Evolutionary conservation across 257 asterid genomes (phyloP), one percentile per base, ranked within the genome.

Genomic region (Cinchona pubescens): DNA sequence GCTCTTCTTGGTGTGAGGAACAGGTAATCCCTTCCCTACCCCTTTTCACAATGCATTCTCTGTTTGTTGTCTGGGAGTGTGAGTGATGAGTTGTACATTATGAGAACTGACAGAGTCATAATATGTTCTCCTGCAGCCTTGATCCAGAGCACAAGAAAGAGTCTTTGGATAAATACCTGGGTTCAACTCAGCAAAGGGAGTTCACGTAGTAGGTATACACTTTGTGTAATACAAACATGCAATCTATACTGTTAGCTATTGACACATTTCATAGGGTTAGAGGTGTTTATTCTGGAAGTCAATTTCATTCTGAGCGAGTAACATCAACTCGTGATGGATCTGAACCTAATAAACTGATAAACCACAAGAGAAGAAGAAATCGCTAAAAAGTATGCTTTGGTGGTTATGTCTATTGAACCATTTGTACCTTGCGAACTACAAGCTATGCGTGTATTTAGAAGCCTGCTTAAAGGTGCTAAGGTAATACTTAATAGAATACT

Each of bases 61-160:
- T 59, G 40, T 37, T 67, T 38, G 55, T 66, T 73, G 30, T 34
- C 48, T 46, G 40, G 21, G 13, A 53, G 21, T 43, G 51, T 23
- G 13, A 60, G 58, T 49, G n/a, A 65, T 35, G 16, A 34, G 38
- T 15, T 78, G n/a, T 65, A 10, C 13, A 13, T 51, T 7, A 30
- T 56, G 64, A 25, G 67, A 58, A 59, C 40, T 74, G 45, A 69
- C 30, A 49, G 29, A 68, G 71, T 75, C 13, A 65, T 60, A 45
- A 53, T 74, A 78, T 63, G 74, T 73, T 34, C n/a, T 21, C 79
- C 72, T 86, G 89, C 96, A 95, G 99, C 88, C 94, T 95, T 85
- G 97, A 95, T 82, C 98, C 92, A 3, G 99, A 91, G 84, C 98
- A 71, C 73, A 91, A 90, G 90, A 91, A 87, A 71, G 99, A 95